These are phyloP conservation scores for Dendrobium officinale DNA, from an alignment of 106 monocot genomes.

Conservation along the genomic window DNA sequence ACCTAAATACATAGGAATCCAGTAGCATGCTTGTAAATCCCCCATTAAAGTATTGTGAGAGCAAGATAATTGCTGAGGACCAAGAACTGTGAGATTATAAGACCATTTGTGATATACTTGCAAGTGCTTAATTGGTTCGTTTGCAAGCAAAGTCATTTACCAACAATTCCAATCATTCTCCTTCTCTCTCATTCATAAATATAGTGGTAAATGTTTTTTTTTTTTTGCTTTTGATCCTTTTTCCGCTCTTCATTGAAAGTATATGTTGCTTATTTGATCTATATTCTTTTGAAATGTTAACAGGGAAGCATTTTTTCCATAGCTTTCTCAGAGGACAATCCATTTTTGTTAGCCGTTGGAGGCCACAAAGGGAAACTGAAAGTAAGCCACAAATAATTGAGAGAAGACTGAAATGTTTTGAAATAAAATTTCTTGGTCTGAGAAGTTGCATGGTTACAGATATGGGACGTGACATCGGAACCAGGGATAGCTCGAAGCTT, in stretches of 20 bases:
- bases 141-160: not conserved
- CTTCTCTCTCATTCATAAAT: not conserved
- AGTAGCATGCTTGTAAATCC: too few relatives aligned
- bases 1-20: too few relatives aligned
- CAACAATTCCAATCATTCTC: not conserved
- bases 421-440: not conserved
- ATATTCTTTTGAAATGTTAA: slow-evolving; percentile 3
- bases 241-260: too few relatives aligned
- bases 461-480: slow-evolving; percentile 23
- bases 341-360: slow-evolving; percentile 55
- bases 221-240: not conserved
- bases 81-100: too few relatives aligned
- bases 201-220: not conserved
- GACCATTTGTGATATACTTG: too few relatives aligned
- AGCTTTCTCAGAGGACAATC: slow-evolving; percentile 62
- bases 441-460: not conserved
- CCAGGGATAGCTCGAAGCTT: slow-evolving; percentile 10
- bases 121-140: too few relatives aligned
- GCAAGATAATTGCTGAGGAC: too few relatives aligned
- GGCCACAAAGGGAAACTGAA: slow-evolving; percentile 54
- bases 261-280: not conserved
- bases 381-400: slow-evolving; percentile 16
- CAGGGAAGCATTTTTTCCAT: slow-evolving; percentile 61
- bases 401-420: not conserved
- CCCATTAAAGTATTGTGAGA: too few relatives aligned